Evolutionary conservation across 306 rosid species (phyloP).

Genomic region (Malus domestica): DNA sequence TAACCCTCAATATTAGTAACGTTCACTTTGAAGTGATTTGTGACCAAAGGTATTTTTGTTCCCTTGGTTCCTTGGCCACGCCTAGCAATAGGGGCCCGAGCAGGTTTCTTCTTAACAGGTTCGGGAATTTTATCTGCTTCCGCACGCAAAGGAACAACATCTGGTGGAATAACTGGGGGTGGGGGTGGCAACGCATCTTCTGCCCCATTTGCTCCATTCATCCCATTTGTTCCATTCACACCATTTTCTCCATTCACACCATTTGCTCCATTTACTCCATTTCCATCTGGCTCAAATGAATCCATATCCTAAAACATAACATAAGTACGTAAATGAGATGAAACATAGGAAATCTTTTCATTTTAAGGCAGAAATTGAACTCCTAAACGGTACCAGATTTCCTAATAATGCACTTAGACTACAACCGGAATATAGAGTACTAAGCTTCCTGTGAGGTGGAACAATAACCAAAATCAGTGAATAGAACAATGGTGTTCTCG

Average conservation of each 20-base stretch:
- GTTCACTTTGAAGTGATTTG: constrained; percentile 74
- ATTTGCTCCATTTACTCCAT: not conserved
- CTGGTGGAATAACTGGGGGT: constrained; percentile 64
- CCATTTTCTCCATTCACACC: not conserved
- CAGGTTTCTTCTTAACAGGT: constrained; percentile 46
- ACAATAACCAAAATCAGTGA: not conserved
- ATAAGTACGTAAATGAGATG: not conserved
- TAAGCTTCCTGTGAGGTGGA: not conserved
- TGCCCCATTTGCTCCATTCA: constrained; percentile 7
- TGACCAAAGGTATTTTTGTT: constrained; percentile 40
- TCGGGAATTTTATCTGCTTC: constrained; percentile 31
- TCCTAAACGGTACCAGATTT: not conserved
- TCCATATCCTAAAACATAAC: constrained; percentile 38
- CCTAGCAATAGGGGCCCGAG: constrained; percentile 65
- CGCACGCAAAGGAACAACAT: constrained; percentile 42
- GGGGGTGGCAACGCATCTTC: constrained; percentile 63
- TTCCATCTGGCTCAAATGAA: constrained; percentile 38
- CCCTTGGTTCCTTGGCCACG: constrained; percentile 59
- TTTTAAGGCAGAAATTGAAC: not conserved
- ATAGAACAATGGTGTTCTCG: not conserved
- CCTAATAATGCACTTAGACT: not conserved
- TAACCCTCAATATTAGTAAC: constrained; percentile 44
- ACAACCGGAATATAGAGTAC: not conserved
- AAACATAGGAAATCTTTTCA: not conserved
- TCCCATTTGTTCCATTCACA: not conserved